phyloP scores from a whole-genome alignment of 1,139 yeast species.

The Candida buenavistaensis region DNA sequence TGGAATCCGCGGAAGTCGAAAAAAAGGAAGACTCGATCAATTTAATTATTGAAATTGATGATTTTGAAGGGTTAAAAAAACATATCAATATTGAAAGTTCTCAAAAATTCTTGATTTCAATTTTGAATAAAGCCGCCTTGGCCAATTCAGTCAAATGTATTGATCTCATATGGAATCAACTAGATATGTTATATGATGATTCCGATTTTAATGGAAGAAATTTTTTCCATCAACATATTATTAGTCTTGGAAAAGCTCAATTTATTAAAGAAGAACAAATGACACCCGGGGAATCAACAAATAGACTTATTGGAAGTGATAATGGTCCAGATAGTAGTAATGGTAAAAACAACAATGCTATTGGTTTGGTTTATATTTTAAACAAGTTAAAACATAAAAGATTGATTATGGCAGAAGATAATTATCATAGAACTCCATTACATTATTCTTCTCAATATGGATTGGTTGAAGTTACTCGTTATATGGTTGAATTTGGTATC shows the following conservation, averaged over 20 bases:
- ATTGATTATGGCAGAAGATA: slow-evolving; percentile 67
- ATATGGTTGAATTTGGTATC: slow-evolving; percentile 49
- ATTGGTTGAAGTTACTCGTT: slow-evolving; percentile 58
- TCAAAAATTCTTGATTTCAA: slow-evolving; percentile 48
- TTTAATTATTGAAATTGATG: slow-evolving; percentile 45
- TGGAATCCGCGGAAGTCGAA: slow-evolving; percentile 6
- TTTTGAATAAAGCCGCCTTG: slow-evolving; percentile 66
- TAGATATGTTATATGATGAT: slow-evolving; percentile 45
- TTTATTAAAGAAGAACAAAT: slow-evolving; percentile 23
- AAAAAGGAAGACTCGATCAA: slow-evolving; percentile 13
- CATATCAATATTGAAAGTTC: slow-evolving; percentile 17
- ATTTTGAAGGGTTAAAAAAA: slow-evolving; percentile 38
- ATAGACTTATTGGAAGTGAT: slow-evolving; percentile 25
- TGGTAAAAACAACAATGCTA: slow-evolving; percentile 15
- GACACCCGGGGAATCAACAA: slow-evolving; percentile 38
- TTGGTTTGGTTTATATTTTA: slow-evolving; percentile 25
- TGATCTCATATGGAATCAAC: slow-evolving; percentile 45
- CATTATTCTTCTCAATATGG: slow-evolving; percentile 94
- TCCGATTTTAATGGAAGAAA: slow-evolving; percentile 80
- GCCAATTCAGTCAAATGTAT: slow-evolving; percentile 54
- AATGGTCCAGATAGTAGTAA: slow-evolving; percentile 65
- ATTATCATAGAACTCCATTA: slow-evolving; percentile 78
- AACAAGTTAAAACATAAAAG: slow-evolving; percentile 37
- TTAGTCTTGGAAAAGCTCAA: slow-evolving; percentile 66
- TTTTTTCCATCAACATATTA: slow-evolving; percentile 80